Conservation (phyloP, 331 rosid genomes). For the Telfairia occidentalis region DNA sequence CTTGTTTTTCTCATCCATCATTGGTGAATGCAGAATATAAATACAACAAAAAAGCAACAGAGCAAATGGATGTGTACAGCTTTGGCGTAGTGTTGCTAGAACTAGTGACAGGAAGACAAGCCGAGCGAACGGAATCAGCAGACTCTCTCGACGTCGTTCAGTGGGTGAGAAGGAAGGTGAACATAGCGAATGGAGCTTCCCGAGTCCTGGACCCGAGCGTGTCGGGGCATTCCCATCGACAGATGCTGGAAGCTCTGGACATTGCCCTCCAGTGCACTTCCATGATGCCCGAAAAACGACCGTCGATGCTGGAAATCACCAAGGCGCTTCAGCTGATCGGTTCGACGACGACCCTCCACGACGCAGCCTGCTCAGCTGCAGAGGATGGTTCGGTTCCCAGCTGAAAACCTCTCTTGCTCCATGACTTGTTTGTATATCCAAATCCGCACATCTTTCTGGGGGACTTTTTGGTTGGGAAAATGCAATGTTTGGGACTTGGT, state of each 20-base stretch:
- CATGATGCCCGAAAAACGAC: conserved; percentile 89
- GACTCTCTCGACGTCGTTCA: conserved; percentile 66
- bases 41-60: conserved; percentile 62
- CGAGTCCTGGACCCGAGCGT: conserved; percentile 68
- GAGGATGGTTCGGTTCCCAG: conserved; percentile 32
- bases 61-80: conserved; percentile 75
- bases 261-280: conserved; percentile 77
- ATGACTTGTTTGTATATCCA: conserved; percentile 10
- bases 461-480: conserved; percentile 4
- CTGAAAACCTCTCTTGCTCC: conserved; percentile 16
- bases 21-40: conserved; percentile 60
- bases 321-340: conserved; percentile 59
- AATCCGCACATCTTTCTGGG: conserved; percentile 22
- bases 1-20: background rate
- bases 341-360: conserved; percentile 22
- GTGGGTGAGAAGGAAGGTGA: conserved; percentile 94
- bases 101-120: conserved; percentile 74
- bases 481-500: conserved; percentile 2
- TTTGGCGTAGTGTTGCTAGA: conserved; percentile 82
- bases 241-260: conserved; percentile 62
- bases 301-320: conserved; percentile 61
- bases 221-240: conserved; percentile 31
- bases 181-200: conserved; percentile 54
- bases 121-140: conserved; percentile 39
- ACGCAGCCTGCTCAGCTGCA: conserved; percentile 21